phyloP scores from a whole-genome alignment of 2,329 filamentous ascomycete genomes.

The Metarhizium anisopliae region DNA sequence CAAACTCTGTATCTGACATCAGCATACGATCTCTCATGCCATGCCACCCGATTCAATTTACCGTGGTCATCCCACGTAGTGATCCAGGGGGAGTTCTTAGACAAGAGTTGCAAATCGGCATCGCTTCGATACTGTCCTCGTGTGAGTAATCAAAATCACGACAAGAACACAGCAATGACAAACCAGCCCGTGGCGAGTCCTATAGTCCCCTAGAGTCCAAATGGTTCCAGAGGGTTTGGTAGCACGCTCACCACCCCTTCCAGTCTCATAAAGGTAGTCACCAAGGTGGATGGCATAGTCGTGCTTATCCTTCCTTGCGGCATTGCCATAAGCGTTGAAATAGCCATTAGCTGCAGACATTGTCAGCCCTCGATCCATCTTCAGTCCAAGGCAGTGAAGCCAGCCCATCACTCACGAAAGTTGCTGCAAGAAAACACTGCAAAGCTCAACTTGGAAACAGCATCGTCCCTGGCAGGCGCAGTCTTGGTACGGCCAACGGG shows the following conservation, averaged over 20 bases:
- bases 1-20: constrained; percentile 31
- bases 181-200: constrained; percentile 29
- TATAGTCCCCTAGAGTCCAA: constrained; percentile 32
- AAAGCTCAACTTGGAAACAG: constrained; percentile 48
- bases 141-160: neutral
- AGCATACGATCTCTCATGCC: neutral
- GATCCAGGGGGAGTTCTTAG: constrained; percentile 35
- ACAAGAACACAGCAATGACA: constrained; percentile 1
- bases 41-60: constrained; percentile 11
- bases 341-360: constrained; percentile 29
- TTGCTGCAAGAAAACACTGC: constrained; percentile 67
- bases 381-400: no score
- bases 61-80: constrained; percentile 41
- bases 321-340: constrained; percentile 52
- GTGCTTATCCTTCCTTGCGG: constrained; percentile 48
- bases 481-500: constrained; percentile 63
- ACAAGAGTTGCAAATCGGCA: constrained; percentile 29
- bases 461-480: constrained; percentile 46
- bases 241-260: constrained; percentile 17
- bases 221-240: constrained; percentile 19
- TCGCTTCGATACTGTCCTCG: constrained; percentile 28
- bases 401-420: constrained; percentile 36
- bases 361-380: neutral
- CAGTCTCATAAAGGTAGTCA: constrained; percentile 57
- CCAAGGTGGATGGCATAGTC: constrained; percentile 53